Base-by-base conservation (phyloP, 192 early-diverging fungal species). In the Haplosporangium gracile region DNA sequence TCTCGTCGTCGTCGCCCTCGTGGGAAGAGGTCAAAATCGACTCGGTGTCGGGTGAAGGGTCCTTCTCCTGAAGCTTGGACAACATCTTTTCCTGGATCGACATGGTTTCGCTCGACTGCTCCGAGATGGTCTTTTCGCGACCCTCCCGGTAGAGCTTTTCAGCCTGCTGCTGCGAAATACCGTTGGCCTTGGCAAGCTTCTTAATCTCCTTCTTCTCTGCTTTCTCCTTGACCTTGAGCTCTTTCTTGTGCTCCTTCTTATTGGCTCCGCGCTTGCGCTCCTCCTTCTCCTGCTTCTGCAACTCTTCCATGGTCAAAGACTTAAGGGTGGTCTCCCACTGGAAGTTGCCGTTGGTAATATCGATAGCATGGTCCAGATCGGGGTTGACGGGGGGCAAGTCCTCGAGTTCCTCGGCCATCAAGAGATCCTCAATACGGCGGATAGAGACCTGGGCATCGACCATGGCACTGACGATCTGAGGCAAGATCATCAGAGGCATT, bases 401-500 rank as follows among this genome's bases (percentile, higher is more conserved):
- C 47, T 95, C 93, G 10, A 95, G 78, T 76, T 97, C 95, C 29
- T 91, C 85, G 0, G 93, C 92, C 45, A 92, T 76, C 36, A 99
- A 89, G 72, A 97, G 95, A 16, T 90, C 91, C 77, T 93, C 90
- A n/a, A 99, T 91, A 70, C 98, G 95, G 51, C 91, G 91, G 57
- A 97, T 82, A 2, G 97, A 94, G 15, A 98, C 98, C n/a, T 88
- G 90, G 10, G 97, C 95, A 74, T 98, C 97, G 29, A 98, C 92
- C 6, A 92, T 79, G 8, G 95, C 89, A 18, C 93, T 93, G 18
- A 99, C 94, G 24, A 98, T 94, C 57, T 89, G 93, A 1, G 98
- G 98, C 77, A 98, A 95, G 45, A 96, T 92, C 68, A 92, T 79
- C 40, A 98, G 88, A 57, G 98, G 97, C 92, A 98, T 97, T 87